A percentile compares a stretch with the other conserved stretches of the same genome.
phyloP scores from a whole-genome alignment of 2,329 filamentous ascomycete genomes.

The Penicillium freii region DNA sequence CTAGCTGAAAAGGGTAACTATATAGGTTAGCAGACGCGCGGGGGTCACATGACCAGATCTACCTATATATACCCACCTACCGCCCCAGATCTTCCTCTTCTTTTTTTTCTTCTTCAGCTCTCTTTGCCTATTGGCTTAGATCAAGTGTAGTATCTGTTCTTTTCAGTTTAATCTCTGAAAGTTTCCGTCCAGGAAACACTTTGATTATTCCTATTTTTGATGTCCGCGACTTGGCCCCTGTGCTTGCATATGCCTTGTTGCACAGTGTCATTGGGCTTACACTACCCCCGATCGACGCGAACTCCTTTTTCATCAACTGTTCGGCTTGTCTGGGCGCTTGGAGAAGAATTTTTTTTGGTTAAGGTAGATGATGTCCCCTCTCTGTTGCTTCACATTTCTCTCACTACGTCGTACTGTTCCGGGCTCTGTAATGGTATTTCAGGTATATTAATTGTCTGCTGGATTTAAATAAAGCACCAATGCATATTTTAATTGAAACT shows the following conservation, averaged over 20 bases:
- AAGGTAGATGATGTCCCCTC: neutral
- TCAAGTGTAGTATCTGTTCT: constrained; percentile 97
- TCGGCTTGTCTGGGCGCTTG: constrained; percentile 53
- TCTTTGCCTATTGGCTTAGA: constrained; percentile 66
- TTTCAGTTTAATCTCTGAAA: constrained; percentile 96
- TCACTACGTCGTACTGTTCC: too few relatives aligned
- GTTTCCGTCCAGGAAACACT: constrained; percentile 65
- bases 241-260: constrained; percentile 64
- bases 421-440: too few relatives aligned
- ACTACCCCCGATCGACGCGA: constrained; percentile 72
- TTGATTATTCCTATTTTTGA: constrained; percentile 82
- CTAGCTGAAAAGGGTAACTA: too few relatives aligned
- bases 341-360: constrained; percentile 51
- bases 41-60: neutral
- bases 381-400: too few relatives aligned
- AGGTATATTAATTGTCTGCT: too few relatives aligned
- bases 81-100: constrained; percentile 34
- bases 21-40: too few relatives aligned
- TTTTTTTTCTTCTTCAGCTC: constrained; percentile 45
- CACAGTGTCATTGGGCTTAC: constrained; percentile 73
- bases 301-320: constrained; percentile 54
- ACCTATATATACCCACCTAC: neutral
- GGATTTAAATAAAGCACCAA: too few relatives aligned
- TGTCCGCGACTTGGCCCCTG: constrained; percentile 56
- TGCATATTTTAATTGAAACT: too few relatives aligned